These are phyloP conservation scores for Myxozyma melibiosi DNA, from an alignment of 805 yeast species.

Conservation along the genomic window DNA sequence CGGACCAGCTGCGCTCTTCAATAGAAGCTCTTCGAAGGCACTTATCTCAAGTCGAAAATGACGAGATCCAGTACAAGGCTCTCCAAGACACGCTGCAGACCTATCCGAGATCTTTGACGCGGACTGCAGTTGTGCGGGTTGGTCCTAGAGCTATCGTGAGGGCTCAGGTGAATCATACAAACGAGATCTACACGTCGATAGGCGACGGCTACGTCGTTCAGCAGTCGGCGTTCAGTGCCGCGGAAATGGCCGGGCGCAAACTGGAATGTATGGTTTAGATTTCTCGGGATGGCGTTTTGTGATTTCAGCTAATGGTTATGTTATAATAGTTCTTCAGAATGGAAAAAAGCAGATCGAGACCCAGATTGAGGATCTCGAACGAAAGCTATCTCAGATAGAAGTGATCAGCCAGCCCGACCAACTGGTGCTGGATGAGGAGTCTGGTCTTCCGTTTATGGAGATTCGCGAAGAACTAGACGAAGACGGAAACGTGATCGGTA, in stretches of 20 bases:
- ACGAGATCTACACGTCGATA: slow-evolving; percentile 19
- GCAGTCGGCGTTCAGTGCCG: slow-evolving; percentile 28
- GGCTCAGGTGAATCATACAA: slow-evolving; percentile 26
- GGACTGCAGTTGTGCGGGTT: slow-evolving; percentile 13
- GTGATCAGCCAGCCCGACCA: slow-evolving; percentile 15
- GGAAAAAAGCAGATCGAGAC: slow-evolving; percentile 1
- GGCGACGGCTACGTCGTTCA: slow-evolving; percentile 28
- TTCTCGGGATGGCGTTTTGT: not conserved
- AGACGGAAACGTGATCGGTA: slow-evolving; percentile 63
- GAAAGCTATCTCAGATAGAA: slow-evolving; percentile 17
- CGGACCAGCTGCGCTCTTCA: slow-evolving; percentile 9
- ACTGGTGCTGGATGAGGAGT: slow-evolving; percentile 41
- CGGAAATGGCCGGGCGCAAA: slow-evolving; percentile 22
- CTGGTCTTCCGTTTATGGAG: slow-evolving; percentile 71
- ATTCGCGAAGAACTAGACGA: slow-evolving; percentile 84
- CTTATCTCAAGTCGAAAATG: slow-evolving; percentile 3
- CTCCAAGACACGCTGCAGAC: slow-evolving; percentile 11
- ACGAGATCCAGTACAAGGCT: slow-evolving; percentile 5
- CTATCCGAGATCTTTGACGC: slow-evolving; percentile 13
- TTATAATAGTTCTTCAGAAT: slow-evolving; percentile 11
- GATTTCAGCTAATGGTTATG: not conserved
- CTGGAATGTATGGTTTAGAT: slow-evolving; percentile 11
- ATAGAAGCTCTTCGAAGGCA: slow-evolving; percentile 10
- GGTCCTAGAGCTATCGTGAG: slow-evolving; percentile 25
- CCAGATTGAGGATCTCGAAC: slow-evolving; percentile 13